phyloP scores from a whole-genome alignment of 441 rosid species.

The Theobroma grandiflorum region DNA sequence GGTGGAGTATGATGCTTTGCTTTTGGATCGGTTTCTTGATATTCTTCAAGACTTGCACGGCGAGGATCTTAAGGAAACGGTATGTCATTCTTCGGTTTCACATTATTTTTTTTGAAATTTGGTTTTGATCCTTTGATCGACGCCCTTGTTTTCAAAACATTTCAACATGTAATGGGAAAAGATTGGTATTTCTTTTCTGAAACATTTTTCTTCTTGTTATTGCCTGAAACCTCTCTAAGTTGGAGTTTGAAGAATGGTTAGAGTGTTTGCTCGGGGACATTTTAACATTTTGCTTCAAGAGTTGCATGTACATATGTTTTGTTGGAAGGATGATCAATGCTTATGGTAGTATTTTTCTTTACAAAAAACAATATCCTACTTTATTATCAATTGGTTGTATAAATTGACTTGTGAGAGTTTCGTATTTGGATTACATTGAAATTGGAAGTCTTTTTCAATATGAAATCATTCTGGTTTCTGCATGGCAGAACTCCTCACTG shows the following conservation, averaged over 20 bases:
- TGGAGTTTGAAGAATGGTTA: not conserved
- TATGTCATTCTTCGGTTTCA: slow-evolving; percentile 25
- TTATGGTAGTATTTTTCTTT: not conserved
- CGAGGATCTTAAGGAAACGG: slow-evolving; percentile 92
- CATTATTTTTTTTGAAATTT: not conserved
- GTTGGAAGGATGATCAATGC: not conserved
- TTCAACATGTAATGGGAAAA: not conserved
- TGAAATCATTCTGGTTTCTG: not conserved
- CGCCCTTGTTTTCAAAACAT: slow-evolving; percentile 17
- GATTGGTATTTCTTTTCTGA: not conserved
- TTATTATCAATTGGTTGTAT: not conserved
- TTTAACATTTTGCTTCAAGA: too few species aligned
- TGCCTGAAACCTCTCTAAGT: not conserved
- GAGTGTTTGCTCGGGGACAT: too few species aligned
- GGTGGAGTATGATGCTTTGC: slow-evolving; percentile 94
- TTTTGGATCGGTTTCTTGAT: slow-evolving; percentile 91
- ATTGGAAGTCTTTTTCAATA: not conserved
- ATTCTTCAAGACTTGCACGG: slow-evolving; percentile 96
- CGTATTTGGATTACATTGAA: not conserved
- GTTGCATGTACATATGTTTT: too few species aligned
- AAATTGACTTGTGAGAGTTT: not conserved
- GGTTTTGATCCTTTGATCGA: not conserved
- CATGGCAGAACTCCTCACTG: not conserved
- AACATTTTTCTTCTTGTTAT: not conserved
- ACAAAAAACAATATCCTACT: not conserved